phyloP scores from a whole-genome alignment of 768 basidiomycete species.

The Leccinum barrowsii region DNA sequence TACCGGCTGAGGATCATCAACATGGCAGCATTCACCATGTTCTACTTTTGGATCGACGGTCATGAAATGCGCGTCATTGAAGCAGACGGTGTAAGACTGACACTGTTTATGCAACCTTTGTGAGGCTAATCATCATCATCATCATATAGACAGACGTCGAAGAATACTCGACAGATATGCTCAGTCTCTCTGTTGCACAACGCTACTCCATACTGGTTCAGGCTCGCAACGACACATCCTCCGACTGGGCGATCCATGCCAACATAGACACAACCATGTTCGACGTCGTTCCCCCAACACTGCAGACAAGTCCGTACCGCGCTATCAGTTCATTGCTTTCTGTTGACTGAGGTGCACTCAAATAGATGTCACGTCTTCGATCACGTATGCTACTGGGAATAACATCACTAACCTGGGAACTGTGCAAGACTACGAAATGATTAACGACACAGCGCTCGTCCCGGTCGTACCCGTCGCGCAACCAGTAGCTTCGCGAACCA shows the following conservation, averaged over 20 bases:
- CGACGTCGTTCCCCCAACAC: constrained; percentile 66
- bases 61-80: constrained; percentile 84
- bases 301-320: constrained; percentile 65
- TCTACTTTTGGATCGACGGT: constrained; percentile 88
- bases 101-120: background rate
- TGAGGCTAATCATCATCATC: background rate
- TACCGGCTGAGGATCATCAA: constrained; percentile 90
- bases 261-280: constrained; percentile 93
- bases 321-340: background rate
- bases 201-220: constrained; percentile 91
- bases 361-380: constrained; percentile 76
- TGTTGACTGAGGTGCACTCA: background rate
- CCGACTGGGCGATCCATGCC: constrained; percentile 88
- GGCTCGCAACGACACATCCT: constrained; percentile 78
- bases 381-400: constrained; percentile 64
- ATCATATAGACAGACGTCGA: constrained; percentile 65
- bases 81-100: constrained; percentile 66
- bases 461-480: constrained; percentile 56
- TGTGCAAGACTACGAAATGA: constrained; percentile 54
- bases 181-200: constrained; percentile 82
- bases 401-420: constrained; percentile 50
- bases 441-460: constrained; percentile 66
- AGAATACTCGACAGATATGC: constrained; percentile 64
- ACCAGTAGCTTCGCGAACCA: constrained; percentile 48
- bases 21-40: constrained; percentile 66